Base-by-base conservation (phyloP, 2,329 filamentous ascomycete genomes). In the Colletotrichum australisinense region DNA sequence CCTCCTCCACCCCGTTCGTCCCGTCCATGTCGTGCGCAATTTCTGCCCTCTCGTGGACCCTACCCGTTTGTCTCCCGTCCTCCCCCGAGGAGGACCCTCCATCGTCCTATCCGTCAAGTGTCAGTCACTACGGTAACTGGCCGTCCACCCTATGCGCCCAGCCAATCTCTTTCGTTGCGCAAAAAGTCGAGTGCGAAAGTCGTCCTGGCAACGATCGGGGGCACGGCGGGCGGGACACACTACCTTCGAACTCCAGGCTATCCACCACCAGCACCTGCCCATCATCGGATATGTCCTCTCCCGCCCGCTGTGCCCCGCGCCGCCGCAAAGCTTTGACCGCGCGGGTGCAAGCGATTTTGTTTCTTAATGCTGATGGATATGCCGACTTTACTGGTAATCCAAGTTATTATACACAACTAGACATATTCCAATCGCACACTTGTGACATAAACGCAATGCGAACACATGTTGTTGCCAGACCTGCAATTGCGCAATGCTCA, bases 101-200 rank as follows among this genome's bases (percentile, higher is more conserved):
- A 42, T 42, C 38, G n/a, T 24, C 60, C 60, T 26, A n/a, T 63
- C 60, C 60, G 6, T 42, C 28, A 49, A 35, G 14, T 63, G 14
- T 63, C 46, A 53, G 14, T 63, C 46, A 53, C 60, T 49, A 53
- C 24, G 24, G 60, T 53, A 53, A 63, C 60, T 35, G 30, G 49
- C 26, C 46, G 42, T 63, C 26, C 60, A 32, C 42, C 42, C 32
- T 32, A n/a, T 12, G 46, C 60, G 26, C 12, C 46, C 60, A 63
- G 60, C 60, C 60, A 63, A 63, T 63, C 60, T 63, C 46, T 63
- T 63, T 63, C 60, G 60, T 53, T 63, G 46, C 60, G 60, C 60
- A 63, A 63, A 63, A 63, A 63, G 19, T 49, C 28, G 42, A 49
- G n/a, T 52, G 60, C 60, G 7, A 63, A 63, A 63, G 60, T 63